These are phyloP conservation scores for Alloteropsis semialata DNA, from an alignment of 176 grass and related monocot genomes.

Conservation along the genomic window DNA sequence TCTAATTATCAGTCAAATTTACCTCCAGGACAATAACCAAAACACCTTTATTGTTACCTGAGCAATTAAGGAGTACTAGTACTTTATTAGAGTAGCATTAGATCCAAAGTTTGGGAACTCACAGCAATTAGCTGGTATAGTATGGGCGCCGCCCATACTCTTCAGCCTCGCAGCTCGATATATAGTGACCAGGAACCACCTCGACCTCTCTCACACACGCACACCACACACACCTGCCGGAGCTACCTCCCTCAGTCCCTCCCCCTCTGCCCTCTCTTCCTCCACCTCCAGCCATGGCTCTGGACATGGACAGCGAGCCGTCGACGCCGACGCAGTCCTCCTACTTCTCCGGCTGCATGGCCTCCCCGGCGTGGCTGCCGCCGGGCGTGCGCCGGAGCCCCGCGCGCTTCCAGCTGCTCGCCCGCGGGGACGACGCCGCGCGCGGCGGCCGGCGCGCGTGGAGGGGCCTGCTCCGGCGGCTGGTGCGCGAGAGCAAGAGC, in stretches of 20 bases:
- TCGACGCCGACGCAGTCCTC: constrained; percentile 45
- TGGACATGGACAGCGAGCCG: constrained; percentile 55
- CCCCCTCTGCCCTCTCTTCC: background rate
- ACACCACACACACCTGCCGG: background rate
- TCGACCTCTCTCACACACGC: background rate
- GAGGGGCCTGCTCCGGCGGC: constrained; percentile 50
- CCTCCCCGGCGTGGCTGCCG: constrained; percentile 62
- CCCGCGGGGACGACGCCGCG: constrained; percentile 12
- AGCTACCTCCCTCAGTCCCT: background rate
- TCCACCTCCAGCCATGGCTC: background rate
- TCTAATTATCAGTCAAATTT: no score
- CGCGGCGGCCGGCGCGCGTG: constrained; percentile 38
- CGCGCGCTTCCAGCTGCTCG: constrained; percentile 63
- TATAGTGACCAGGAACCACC: constrained; percentile 11
- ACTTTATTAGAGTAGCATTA: background rate
- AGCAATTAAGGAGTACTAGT: background rate
- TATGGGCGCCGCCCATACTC: background rate
- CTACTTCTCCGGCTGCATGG: constrained; percentile 63
- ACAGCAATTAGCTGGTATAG: background rate
- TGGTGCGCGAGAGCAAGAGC: constrained; percentile 70
- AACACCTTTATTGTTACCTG: background rate
- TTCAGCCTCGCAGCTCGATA: background rate
- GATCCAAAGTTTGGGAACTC: constrained; percentile 6
- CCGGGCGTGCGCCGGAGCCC: constrained; percentile 48
- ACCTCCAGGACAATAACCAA: background rate